A percentile compares a stretch with the other conserved stretches of the same genome.
These are phyloP conservation scores for Saxophila tyrrhenica DNA, from an alignment of 495 filamentous ascomycete species.

Conservation along the genomic window DNA sequence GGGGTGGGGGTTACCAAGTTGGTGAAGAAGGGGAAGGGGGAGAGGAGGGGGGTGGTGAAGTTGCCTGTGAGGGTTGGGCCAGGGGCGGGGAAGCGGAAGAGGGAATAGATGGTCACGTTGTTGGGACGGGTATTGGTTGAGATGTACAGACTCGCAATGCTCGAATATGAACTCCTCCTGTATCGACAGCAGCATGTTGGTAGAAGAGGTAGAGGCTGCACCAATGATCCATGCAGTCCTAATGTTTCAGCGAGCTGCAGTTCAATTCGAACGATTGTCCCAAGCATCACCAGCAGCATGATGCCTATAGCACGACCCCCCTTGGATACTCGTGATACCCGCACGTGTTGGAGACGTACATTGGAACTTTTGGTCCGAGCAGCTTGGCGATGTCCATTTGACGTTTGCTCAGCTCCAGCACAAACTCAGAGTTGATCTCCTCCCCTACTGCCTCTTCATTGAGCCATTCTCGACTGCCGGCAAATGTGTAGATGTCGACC, in stretches of 20 bases:
- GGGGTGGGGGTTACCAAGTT: background rate
- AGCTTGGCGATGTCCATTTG: background rate
- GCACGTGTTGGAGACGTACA: background rate
- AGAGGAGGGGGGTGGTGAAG: background rate
- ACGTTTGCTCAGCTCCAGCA: background rate
- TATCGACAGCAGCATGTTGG: too few species aligned
- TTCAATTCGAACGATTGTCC: too few species aligned
- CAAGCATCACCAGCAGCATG: too few species aligned
- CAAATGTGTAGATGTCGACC: background rate
- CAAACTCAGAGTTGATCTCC: background rate
- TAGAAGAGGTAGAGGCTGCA: too few species aligned
- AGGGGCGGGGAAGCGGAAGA: background rate
- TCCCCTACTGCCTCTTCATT: background rate
- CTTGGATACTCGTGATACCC: background rate
- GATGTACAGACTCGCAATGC: too few species aligned
- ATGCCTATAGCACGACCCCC: background rate
- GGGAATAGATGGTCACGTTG: background rate
- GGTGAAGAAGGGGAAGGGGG: background rate
- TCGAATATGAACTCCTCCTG: too few species aligned
- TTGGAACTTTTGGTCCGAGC: background rate
- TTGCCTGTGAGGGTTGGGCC: background rate
- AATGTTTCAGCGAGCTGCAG: too few species aligned
- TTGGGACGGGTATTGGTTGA: too few species aligned
- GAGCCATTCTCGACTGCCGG: background rate
- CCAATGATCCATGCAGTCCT: too few species aligned